phyloP scores from a whole-genome alignment of 176 grass and related monocot species.

The Paspalum notatum region DNA sequence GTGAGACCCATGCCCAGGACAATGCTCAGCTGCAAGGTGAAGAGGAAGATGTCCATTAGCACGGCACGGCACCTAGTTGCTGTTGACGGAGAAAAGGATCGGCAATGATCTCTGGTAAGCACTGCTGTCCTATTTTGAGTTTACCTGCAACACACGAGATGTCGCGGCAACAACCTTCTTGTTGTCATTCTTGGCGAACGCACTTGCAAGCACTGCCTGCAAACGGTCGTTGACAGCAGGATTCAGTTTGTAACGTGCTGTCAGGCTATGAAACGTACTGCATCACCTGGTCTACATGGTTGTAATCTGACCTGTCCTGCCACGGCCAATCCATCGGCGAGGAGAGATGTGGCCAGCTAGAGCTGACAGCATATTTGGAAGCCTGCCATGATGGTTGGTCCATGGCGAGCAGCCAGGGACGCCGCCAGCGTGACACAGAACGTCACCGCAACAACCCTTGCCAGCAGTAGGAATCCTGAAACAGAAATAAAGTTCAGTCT shows the following conservation, averaged over 20 bases:
- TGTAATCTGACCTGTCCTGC: slow-evolving; percentile 98
- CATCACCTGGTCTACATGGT: too few species aligned
- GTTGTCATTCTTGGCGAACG: slow-evolving; percentile 71
- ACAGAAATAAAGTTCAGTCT: background rate
- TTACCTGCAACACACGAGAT: slow-evolving; percentile 80
- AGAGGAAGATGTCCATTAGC: background rate
- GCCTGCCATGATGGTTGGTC: slow-evolving; percentile 72
- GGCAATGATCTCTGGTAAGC: background rate
- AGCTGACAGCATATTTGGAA: slow-evolving; percentile 94
- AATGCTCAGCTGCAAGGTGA: slow-evolving; percentile 65
- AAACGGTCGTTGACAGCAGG: too few species aligned
- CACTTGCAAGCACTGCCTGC: slow-evolving; percentile 75
- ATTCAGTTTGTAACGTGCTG: too few species aligned
- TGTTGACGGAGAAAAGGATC: background rate
- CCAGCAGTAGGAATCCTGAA: slow-evolving; percentile 83
- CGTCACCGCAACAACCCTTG: slow-evolving; percentile 93
- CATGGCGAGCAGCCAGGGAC: slow-evolving; percentile 75
- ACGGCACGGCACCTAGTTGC: background rate
- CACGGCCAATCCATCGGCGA: slow-evolving; percentile 87
- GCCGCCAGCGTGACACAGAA: slow-evolving; percentile 91
- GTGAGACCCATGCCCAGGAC: slow-evolving; percentile 68
- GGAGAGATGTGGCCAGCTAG: slow-evolving; percentile 89
- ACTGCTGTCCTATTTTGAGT: background rate
- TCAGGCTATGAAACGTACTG: too few species aligned
- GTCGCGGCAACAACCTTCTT: slow-evolving; percentile 58